Base-by-base conservation (phyloP, 169 alveolate genomes). In the Sarcocystis neurona region DNA sequence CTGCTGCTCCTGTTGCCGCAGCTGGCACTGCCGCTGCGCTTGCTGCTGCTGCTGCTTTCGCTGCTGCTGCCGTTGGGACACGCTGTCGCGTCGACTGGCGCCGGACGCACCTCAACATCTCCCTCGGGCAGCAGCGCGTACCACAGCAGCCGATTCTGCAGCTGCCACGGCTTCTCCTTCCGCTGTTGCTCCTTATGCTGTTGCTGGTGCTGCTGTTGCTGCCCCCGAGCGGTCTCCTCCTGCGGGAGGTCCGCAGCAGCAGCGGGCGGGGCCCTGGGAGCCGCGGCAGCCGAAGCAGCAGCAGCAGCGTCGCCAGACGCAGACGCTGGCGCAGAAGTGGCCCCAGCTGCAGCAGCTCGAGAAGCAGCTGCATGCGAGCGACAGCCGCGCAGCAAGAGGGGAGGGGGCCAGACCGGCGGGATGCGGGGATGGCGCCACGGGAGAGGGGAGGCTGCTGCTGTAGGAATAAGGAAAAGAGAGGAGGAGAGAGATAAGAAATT, bases 371-470 rank as follows among this genome's bases (percentile, higher is more conserved):
- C 5, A 58, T 34, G 72, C n/a, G 34, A 27, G 5, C 10, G 30
- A 3, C 72, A 34, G 39, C 72, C 72, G 23, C 18, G 70, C 4
- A 58, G n/a, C 18, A 6, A 41, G 8, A 6, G 56, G 43, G 82
- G 41, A n/a, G 58, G 43, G n/a, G 75, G 82, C 82, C 6, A 72
- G 58, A 41, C 10, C 12, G 82, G 82, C 8, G 82, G 82, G 30
- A 72, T 56, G 30, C 1, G 82, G n/a, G 82, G 82, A 39, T 72
- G 82, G 47, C 82, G 47, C 82, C 82, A 72, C n/a, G 39, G 66
- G 23, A 12, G 66, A 23, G 30, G 66, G 66, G 23, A 23, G 23
- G 66, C 12, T 15, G 66, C 66, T 15, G 66, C 66, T 23, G 66
- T 23, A n/a, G n/a, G n/a, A 18, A n/a, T n/a, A 37, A 30, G 75